Evolutionary conservation across 2,329 filamentous ascomycete genomes (phyloP).

Genomic region (Fusarium buharicum): DNA sequence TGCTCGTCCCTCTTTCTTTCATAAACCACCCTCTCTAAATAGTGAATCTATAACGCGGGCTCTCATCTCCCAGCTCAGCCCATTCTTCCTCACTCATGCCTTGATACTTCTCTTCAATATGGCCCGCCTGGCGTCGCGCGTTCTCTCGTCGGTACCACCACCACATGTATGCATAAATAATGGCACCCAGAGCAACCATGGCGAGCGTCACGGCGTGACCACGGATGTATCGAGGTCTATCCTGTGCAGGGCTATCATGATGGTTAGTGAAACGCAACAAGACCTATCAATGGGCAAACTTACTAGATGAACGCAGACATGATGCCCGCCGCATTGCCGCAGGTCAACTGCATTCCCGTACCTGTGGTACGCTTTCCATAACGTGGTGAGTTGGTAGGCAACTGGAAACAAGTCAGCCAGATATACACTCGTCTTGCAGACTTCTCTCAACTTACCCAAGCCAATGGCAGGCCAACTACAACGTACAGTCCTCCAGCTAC

Average conservation of each 20-base stretch:
- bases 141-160: constrained; percentile 63
- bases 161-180: constrained; percentile 66
- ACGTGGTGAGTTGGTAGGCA: constrained; percentile 75
- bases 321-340: constrained; percentile 77
- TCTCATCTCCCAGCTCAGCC: constrained; percentile 63
- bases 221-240: constrained; percentile 67
- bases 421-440: background rate
- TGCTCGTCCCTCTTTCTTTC: background rate
- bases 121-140: constrained; percentile 53
- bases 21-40: constrained; percentile 35
- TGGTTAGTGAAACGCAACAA: constrained; percentile 16
- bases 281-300: constrained; percentile 11
- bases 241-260: constrained; percentile 53
- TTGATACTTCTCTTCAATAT: constrained; percentile 53
- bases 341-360: constrained; percentile 75
- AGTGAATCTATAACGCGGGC: constrained; percentile 61
- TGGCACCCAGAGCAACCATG: constrained; percentile 64
- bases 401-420: constrained; percentile 37
- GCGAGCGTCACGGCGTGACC: constrained; percentile 71
- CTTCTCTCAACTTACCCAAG: constrained; percentile 55
- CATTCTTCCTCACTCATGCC: constrained; percentile 59
- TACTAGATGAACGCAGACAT: constrained; percentile 75
- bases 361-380: constrained; percentile 81
- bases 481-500: constrained; percentile 78
- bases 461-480: constrained; percentile 65